These are phyloP conservation scores for Blastobotrys buckinghamii DNA, from an alignment of 1,139 yeast species.

Conservation along the genomic window DNA sequence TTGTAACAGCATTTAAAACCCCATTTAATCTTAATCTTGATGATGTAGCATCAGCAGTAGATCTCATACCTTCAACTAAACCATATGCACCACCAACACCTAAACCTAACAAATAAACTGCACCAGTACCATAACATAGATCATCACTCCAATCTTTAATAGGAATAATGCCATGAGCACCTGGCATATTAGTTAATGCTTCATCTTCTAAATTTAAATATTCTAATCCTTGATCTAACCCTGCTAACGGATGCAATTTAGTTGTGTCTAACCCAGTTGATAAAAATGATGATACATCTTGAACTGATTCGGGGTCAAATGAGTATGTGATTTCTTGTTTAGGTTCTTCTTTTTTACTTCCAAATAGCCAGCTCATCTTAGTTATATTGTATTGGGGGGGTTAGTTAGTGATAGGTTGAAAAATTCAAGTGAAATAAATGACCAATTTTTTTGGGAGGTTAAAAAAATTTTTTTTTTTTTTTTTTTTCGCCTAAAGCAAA, in stretches of 20 bases:
- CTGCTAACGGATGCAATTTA: conserved; percentile 88
- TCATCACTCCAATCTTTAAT: conserved; percentile 97
- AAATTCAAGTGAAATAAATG: neutral
- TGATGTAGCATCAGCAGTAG: conserved; percentile 68
- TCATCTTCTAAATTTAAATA: conserved; percentile 87
- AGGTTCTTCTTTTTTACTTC: conserved; percentile 38
- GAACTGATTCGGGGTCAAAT: conserved; percentile 62
- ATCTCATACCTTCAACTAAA: conserved; percentile 72
- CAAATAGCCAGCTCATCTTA: conserved; percentile 67
- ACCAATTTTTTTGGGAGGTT: neutral
- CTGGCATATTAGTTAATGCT: conserved; percentile 65
- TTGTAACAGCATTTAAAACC: conserved; percentile 82
- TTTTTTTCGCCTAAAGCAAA: neutral
- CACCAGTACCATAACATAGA: conserved; percentile 95
- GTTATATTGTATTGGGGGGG: neutral
- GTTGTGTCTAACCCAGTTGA: conserved; percentile 64
- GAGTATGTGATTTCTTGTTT: conserved; percentile 29
- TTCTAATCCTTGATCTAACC: conserved; percentile 78
- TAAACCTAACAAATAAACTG: conserved; percentile 76
- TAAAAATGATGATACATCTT: conserved; percentile 59
- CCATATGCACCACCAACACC: conserved; percentile 89
- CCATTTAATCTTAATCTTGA: conserved; percentile 80
- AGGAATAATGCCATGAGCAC: conserved; percentile 85
- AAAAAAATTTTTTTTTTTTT: neutral
- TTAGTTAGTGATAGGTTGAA: conserved; percentile 2